Conservation (phyloP, 371 early-diverging fungal species). For the Zopfochytrium polystomum region DNA sequence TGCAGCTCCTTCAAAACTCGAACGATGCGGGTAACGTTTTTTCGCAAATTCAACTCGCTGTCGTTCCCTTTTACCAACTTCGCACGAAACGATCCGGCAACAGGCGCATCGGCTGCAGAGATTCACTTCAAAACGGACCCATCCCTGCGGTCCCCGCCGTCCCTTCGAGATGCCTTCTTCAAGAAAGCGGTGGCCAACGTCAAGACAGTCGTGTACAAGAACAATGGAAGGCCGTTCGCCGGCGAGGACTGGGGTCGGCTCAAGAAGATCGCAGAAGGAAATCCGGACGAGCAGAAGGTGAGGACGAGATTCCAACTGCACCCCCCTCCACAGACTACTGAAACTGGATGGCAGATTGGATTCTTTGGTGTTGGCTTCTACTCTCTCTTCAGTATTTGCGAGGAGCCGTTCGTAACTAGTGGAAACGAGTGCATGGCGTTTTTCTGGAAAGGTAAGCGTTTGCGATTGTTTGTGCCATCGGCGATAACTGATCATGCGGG, state of each 20-base stretch:
- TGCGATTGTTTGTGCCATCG: too few species aligned
- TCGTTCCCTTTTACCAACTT: background rate
- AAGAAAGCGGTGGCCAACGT: constrained; percentile 42
- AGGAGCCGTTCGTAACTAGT: constrained; percentile 67
- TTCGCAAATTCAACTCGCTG: background rate
- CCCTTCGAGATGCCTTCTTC: constrained; percentile 3
- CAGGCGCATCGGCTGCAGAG: constrained; percentile 35
- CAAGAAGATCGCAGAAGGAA: constrained; percentile 87
- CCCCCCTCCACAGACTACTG: background rate
- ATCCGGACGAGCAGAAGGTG: constrained; percentile 74
- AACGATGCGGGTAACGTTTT: constrained; percentile 53
- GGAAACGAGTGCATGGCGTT: constrained; percentile 73
- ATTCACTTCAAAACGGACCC: constrained; percentile 38
- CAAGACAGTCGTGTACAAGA: constrained; percentile 67
- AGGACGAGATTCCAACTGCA: background rate
- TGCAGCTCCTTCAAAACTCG: constrained; percentile 73
- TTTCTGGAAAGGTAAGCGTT: constrained; percentile 60
- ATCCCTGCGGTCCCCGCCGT: too few species aligned
- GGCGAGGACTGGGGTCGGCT: constrained; percentile 82
- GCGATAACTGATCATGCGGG: too few species aligned
- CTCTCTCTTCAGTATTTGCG: constrained; percentile 81
- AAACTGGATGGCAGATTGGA: constrained; percentile 63
- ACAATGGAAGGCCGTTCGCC: constrained; percentile 80
- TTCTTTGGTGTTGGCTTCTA: constrained; percentile 90
- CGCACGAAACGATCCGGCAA: too few species aligned